phyloP scores from a whole-genome alignment of 345 rosid genomes.

The Camelina neglecta region DNA sequence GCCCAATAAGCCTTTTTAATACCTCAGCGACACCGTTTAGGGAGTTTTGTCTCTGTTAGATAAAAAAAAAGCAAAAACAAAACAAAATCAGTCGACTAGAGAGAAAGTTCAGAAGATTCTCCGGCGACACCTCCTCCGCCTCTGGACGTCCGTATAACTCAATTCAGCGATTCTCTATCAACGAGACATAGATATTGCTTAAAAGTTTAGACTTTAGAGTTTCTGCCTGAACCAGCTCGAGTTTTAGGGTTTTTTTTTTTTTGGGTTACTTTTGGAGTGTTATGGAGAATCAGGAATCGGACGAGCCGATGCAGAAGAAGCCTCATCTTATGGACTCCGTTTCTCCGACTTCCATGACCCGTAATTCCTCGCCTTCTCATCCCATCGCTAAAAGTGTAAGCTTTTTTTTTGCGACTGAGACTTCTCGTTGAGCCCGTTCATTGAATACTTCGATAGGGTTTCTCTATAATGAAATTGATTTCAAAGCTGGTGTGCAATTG shows the following conservation, averaged over 20 bases:
- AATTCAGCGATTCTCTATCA: neutral
- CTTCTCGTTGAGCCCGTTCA: neutral
- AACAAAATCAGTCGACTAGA: conserved; percentile 8
- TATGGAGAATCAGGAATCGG: conserved; percentile 67
- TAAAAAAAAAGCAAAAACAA: neutral
- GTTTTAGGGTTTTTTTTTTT: conserved; percentile 10
- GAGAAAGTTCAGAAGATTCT: conserved; percentile 19
- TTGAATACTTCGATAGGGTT: neutral
- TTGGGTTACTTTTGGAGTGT: conserved; percentile 1
- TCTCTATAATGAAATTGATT: neutral
- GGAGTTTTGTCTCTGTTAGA: no score
- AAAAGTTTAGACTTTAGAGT: neutral
- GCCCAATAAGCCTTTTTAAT: conserved; percentile 16
- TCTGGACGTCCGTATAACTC: conserved; percentile 4
- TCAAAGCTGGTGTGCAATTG: neutral
- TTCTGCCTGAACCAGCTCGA: neutral
- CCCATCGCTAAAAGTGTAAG: conserved; percentile 54
- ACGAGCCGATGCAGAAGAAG: conserved; percentile 74
- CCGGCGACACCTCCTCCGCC: conserved; percentile 38
- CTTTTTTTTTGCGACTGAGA: neutral
- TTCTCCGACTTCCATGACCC: conserved; percentile 57
- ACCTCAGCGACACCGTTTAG: neutral
- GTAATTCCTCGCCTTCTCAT: conserved; percentile 58
- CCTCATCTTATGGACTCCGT: conserved; percentile 58
- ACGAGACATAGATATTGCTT: neutral